Evolutionary conservation across 176 grass and related monocot genomes (phyloP).

Genomic region (Stipa capillata): DNA sequence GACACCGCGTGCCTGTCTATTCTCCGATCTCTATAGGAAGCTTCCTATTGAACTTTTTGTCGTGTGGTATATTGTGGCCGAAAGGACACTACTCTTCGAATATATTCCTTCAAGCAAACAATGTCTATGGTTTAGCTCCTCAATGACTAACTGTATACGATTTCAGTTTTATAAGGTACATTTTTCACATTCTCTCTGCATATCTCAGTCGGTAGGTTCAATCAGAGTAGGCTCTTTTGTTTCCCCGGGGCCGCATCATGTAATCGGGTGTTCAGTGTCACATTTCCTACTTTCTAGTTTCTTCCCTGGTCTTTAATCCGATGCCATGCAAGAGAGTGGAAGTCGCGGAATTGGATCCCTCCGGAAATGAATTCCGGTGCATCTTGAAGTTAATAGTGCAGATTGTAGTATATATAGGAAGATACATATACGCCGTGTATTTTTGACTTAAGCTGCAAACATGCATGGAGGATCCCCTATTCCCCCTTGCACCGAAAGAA

Average conservation of each 20-base stretch:
- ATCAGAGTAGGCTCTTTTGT: not conserved
- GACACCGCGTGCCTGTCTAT: not conserved
- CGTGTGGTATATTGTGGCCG: not conserved
- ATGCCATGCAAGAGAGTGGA: not conserved
- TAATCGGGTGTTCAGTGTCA: not conserved
- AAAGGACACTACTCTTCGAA: not conserved
- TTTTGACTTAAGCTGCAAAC: conserved; percentile 16
- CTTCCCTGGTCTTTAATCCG: not conserved
- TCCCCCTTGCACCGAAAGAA: conserved; percentile 35
- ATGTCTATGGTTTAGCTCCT: not conserved
- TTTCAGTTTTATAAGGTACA: not conserved
- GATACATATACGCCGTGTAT: conserved; percentile 3
- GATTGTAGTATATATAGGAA: not conserved
- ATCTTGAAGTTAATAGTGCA: not conserved
- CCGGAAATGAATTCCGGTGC: not conserved
- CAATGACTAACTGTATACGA: not conserved
- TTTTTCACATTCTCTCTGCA: not conserved
- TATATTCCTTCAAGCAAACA: conserved; percentile 11
- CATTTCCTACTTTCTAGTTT: not conserved
- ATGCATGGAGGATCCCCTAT: conserved; percentile 23
- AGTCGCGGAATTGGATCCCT: not conserved
- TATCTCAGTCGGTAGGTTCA: not conserved
- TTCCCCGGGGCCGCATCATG: not conserved
- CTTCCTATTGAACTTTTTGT: not conserved
- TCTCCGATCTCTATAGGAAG: not conserved